Evolutionary conservation across 106 monocot species (phyloP).

Genomic region (Posidonia australis): DNA sequence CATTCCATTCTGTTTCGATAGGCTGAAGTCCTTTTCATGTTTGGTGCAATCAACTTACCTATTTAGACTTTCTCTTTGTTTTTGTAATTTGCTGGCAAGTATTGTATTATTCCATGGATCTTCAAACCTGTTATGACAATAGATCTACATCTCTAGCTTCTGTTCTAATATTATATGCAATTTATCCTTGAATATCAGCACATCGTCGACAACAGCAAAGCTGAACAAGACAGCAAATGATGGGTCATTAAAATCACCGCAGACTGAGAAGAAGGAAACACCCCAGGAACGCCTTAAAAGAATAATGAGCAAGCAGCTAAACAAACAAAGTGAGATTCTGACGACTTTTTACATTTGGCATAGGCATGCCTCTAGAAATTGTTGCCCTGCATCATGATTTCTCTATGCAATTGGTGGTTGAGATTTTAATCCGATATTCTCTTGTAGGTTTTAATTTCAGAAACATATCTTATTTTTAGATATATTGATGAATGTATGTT

Average conservation of each 20-base stretch:
- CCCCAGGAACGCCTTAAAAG: constrained; percentile 96
- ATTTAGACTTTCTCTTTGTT: too few relatives aligned
- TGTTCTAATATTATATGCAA: neutral
- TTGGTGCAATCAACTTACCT: too few relatives aligned
- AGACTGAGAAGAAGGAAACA: constrained; percentile 83
- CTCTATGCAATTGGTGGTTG: too few relatives aligned
- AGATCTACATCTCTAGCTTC: too few relatives aligned
- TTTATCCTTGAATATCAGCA: constrained; percentile 17
- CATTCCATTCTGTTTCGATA: neutral
- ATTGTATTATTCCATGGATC: too few relatives aligned
- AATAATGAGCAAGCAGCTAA: constrained; percentile 98
- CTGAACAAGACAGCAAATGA: constrained; percentile 54
- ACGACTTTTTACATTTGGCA: too few relatives aligned
- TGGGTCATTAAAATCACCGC: constrained; percentile 36
- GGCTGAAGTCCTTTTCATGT: too few relatives aligned
- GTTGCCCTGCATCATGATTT: too few relatives aligned
- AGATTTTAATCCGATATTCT: too few relatives aligned
- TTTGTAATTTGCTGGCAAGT: too few relatives aligned
- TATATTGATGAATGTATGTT: neutral
- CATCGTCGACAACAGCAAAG: constrained; percentile 58
- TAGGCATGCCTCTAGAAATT: too few relatives aligned
- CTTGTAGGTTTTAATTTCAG: neutral
- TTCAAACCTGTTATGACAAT: too few relatives aligned
- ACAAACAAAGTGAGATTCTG: constrained; percentile 69
- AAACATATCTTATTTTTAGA: neutral